These are phyloP conservation scores for Amanita thiersii DNA, from an alignment of 768 basidiomycete species.

Conservation along the genomic window DNA sequence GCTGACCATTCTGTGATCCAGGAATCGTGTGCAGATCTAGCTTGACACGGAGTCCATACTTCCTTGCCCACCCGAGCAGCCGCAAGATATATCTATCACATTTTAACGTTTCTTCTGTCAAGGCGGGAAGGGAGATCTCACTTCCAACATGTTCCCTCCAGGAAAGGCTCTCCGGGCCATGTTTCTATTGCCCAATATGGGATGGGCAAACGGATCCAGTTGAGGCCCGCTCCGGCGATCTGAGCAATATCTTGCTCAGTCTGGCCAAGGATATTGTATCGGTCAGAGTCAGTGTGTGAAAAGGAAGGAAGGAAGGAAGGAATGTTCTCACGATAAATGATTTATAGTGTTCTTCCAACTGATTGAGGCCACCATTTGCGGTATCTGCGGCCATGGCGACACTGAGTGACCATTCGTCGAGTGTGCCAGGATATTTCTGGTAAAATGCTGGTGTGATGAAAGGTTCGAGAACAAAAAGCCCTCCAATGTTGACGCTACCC, in stretches of 20 bases:
- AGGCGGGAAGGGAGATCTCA: constrained; percentile 14
- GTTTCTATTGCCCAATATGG: constrained; percentile 83
- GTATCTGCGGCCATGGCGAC: constrained; percentile 56
- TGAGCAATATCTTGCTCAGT: constrained; percentile 81
- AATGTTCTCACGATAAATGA: constrained; percentile 65
- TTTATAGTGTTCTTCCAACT: constrained; percentile 69
- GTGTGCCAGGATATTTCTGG: constrained; percentile 45
- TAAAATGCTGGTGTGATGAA: constrained; percentile 60
- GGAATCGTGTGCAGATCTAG: constrained; percentile 77
- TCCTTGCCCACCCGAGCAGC: constrained; percentile 72
- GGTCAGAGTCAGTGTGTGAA: neutral
- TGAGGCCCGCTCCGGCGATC: constrained; percentile 79
- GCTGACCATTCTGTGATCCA: constrained; percentile 64
- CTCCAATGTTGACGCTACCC: constrained; percentile 58
- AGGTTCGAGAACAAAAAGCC: constrained; percentile 70
- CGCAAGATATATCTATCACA: constrained; percentile 57
- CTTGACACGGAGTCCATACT: constrained; percentile 78
- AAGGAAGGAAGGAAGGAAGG: neutral
- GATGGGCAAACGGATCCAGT: constrained; percentile 75
- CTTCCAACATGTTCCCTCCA: constrained; percentile 69
- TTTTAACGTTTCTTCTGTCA: neutral
- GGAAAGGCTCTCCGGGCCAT: constrained; percentile 67
- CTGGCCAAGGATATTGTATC: constrained; percentile 22
- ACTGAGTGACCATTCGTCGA: constrained; percentile 66
- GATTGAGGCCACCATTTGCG: constrained; percentile 38